Base-by-base conservation (phyloP, 257 asterid genomes). In the Nicotiana noctiflora region DNA sequence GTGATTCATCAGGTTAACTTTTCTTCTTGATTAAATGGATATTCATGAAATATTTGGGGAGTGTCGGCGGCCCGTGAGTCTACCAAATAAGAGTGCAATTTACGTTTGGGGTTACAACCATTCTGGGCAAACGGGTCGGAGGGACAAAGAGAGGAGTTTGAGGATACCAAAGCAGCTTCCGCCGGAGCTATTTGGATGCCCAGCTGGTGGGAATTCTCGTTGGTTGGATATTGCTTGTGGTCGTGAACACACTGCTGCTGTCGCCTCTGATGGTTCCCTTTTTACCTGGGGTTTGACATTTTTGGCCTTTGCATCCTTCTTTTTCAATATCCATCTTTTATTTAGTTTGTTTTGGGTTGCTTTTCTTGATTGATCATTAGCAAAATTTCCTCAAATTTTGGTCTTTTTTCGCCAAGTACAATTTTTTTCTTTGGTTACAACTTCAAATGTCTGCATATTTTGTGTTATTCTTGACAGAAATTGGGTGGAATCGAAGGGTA, bases 191-290 rank as follows among this genome's bases (percentile, higher is more conserved):
- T 95, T 95, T 77, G 98, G 97, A 19, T 93, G 96, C 44, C 92
- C 98, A 2, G 89, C 82, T 55, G 89, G 90, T 46, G 89, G 90
- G 4, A 93, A 86, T 76, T 89, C 90, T 13, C 90, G 97, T 82
- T 95, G 98, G 98, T 86, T 91, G 66, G 98, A 93, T 67, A 91
- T 95, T 29, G 93, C 99, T 55, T 95, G 99, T 82, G 99, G 97
- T 76, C 91, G 96, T 31, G 97, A 92, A 62, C 99, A 95, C 86
- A 95, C 98, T 17, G 95, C 98, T 8, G 93, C 94, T 46, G 91
- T 93, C 32, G 93, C 99, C 49, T 95, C 98, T 53, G 96, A 95
- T 83, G 98, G 99, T 19, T 91, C 94, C 8, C 91, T 95, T 59
- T 93, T 93, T 87, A 93, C 99, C 15, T 95, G 98, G 99, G 99